Conservation (phyloP, 2,329 filamentous ascomycete species). For the Blastomyces gilchristii region DNA sequence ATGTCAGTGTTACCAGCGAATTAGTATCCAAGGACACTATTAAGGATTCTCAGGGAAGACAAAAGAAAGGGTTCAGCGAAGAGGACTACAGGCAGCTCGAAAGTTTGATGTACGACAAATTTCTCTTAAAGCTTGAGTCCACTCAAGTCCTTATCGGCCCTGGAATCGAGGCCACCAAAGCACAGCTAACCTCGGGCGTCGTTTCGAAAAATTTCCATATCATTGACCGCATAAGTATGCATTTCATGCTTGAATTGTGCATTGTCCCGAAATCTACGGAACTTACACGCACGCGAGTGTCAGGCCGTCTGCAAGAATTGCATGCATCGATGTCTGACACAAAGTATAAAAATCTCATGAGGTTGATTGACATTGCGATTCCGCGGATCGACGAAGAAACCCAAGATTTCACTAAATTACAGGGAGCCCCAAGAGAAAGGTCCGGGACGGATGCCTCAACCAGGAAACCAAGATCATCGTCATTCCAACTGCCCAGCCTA, state of each 20-base stretch:
- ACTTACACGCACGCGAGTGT: constrained; percentile 81
- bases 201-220: constrained; percentile 69
- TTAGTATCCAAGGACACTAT: constrained; percentile 86
- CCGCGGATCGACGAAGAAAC: constrained; percentile 60
- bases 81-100: constrained; percentile 82
- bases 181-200: constrained; percentile 60
- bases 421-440: constrained; percentile 25
- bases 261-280: constrained; percentile 95
- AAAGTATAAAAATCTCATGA: constrained; percentile 97
- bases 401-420: constrained; percentile 26
- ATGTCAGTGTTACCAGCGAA: constrained; percentile 88
- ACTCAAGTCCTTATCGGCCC: constrained; percentile 93
- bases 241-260: constrained; percentile 90
- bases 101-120: constrained; percentile 95
- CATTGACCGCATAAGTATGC: constrained; percentile 93
- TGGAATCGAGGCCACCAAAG: constrained; percentile 80
- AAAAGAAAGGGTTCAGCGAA: constrained; percentile 75
- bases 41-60: constrained; percentile 81
- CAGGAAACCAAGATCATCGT: constrained; percentile 51
- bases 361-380: constrained; percentile 85
- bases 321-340: constrained; percentile 86
- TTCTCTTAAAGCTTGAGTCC: constrained; percentile 81
- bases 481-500: constrained; percentile 60
- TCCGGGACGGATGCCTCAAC: constrained; percentile 29
- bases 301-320: constrained; percentile 81